Conservation (phyloP, 2,329 filamentous ascomycete species). For the Elsinoe arachidis region DNA sequence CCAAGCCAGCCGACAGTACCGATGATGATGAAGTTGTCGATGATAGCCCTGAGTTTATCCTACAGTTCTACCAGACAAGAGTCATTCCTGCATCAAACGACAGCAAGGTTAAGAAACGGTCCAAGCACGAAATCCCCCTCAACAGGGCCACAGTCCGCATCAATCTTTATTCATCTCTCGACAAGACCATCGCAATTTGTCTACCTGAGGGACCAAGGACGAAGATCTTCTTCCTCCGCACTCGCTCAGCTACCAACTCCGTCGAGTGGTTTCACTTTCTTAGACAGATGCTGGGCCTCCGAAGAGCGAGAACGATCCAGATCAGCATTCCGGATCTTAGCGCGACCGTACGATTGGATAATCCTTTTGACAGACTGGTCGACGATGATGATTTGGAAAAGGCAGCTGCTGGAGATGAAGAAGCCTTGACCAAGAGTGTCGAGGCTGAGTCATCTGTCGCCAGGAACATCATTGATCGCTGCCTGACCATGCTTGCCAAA, state of each 20-base stretch:
- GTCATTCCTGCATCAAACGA: slow-evolving; percentile 49
- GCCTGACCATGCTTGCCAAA: slow-evolving; percentile 50
- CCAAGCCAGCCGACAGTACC: slow-evolving; percentile 26
- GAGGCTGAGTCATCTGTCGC: slow-evolving; percentile 49
- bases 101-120: slow-evolving; percentile 47
- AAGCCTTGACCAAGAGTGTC: slow-evolving; percentile 37
- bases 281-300: slow-evolving; percentile 50
- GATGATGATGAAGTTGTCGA: slow-evolving; percentile 46
- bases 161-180: slow-evolving; percentile 57
- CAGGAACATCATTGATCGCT: slow-evolving; percentile 46
- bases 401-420: slow-evolving; percentile 38
- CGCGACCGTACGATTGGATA: slow-evolving; percentile 48
- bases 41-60: slow-evolving; percentile 44
- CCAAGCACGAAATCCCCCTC: slow-evolving; percentile 50
- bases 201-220: slow-evolving; percentile 46
- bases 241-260: slow-evolving; percentile 51
- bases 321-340: slow-evolving; percentile 56
- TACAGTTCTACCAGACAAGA: slow-evolving; percentile 29
- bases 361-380: slow-evolving; percentile 50
- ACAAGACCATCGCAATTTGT: slow-evolving; percentile 60
- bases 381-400: slow-evolving; percentile 33
- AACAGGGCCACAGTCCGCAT: slow-evolving; percentile 46
- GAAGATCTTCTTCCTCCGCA: slow-evolving; percentile 53
- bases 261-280: slow-evolving; percentile 64
- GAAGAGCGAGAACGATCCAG: slow-evolving; percentile 47